Base-by-base conservation (phyloP, 768 basidiomycete genomes). In the Amyloporia xantha region DNA sequence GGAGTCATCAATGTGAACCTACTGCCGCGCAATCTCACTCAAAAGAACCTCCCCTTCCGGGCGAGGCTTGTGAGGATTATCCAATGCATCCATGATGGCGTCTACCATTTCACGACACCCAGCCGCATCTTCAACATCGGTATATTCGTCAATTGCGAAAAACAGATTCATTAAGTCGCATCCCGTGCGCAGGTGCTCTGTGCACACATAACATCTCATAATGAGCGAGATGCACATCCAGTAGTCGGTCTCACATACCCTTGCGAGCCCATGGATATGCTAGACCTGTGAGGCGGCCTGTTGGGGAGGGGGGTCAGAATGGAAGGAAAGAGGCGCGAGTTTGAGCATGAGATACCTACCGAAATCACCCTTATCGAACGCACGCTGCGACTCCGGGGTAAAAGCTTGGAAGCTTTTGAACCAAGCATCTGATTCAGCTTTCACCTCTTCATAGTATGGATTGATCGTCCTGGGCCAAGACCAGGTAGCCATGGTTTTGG, bases 371-470 rank as follows among this genome's bases (percentile, higher is more conserved):
- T 19, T 47, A 24, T 65, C 58, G 44, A 62, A 68, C 1, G 59
- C 63, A 3, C 45, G 33, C 47, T 64, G 62, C 1, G 62, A 51
- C 38, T 60, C 47, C 1, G 60, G 54, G 10, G 44, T 52, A 53
- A 68, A 66, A 0, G 60, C 46, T 5, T 54, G 25, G 57, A 64
- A 65, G 12, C 48, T 27, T n/a, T 55, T 53, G 15, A 58, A 42
- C 67, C 67, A 68, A 1, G 49, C 56, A 7, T 42, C 41, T 2
- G 66, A 66, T 44, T 62, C 66, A 1, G 51, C 48, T 13, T 59
- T 54, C 46, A 55, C 59, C 40, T 56, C 55, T 11, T 58, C 54
- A 47, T 61, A 63, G 44, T 57, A 45, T 2, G 64, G 64, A 42
- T 66, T 64, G 35, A 66, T 47, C n/a, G n/a, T n/a, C n/a, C n/a